Evolutionary conservation across 2,329 filamentous ascomycete genomes (phyloP).

Genomic region (Aspergillus eucalypticola): DNA sequence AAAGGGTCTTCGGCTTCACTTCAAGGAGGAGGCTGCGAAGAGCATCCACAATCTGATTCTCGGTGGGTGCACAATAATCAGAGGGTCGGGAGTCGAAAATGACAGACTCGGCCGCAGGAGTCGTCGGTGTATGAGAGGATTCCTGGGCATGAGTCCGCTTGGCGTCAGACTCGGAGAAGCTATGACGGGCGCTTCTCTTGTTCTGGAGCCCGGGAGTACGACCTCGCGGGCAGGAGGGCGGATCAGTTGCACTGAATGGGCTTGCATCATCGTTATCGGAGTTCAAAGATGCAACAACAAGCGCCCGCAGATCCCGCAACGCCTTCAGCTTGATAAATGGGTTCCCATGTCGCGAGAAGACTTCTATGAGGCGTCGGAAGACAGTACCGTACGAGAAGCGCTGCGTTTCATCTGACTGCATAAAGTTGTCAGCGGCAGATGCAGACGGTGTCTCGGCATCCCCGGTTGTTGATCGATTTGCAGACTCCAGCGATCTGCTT

Average conservation of each 20-base stretch:
- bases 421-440: not conserved
- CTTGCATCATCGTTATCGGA: constrained; percentile 49
- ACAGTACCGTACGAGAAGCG: constrained; percentile 76
- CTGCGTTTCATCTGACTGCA: constrained; percentile 32
- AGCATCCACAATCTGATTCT: constrained; percentile 64
- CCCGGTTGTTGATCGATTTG: constrained; percentile 12
- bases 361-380: constrained; percentile 75
- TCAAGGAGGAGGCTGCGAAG: constrained; percentile 67
- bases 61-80: constrained; percentile 56
- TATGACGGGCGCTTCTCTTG: constrained; percentile 29
- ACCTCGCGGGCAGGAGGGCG: constrained; percentile 7
- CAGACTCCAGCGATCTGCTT: constrained; percentile 37
- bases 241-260: constrained; percentile 7
- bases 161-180: constrained; percentile 33
- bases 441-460: not conserved
- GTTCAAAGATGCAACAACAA: constrained; percentile 74
- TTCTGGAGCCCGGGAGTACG: constrained; percentile 11
- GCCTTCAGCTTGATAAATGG: constrained; percentile 83
- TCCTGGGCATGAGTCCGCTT: constrained; percentile 19
- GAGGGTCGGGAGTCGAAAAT: constrained; percentile 41
- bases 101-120: constrained; percentile 31
- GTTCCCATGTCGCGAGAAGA: constrained; percentile 87
- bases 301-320: constrained; percentile 76
- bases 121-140: constrained; percentile 23
- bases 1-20: constrained; percentile 75